These are phyloP conservation scores for Symmetrospora coprosmae DNA, from an alignment of 768 basidiomycete species.

Conservation along the genomic window DNA sequence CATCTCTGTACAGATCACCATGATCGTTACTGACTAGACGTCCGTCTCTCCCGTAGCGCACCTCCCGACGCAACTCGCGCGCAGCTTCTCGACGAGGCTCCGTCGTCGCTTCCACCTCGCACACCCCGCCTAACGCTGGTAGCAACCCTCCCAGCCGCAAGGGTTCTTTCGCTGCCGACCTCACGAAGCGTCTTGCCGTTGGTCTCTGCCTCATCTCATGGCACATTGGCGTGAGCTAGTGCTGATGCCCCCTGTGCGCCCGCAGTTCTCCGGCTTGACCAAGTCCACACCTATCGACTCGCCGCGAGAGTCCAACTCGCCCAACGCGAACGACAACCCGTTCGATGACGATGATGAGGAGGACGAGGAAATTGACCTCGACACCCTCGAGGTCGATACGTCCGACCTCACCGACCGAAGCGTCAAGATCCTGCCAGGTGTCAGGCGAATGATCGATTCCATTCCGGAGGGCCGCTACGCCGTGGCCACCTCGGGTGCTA, in stretches of 20 bases:
- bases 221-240: too few species aligned
- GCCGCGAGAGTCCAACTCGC: not conserved
- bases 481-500: conserved; percentile 58
- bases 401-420: conserved; percentile 38
- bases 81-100: conserved; percentile 9
- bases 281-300: conserved; percentile 27
- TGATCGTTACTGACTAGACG: too few species aligned
- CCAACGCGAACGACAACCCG: conserved; percentile 28
- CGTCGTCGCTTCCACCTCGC: not conserved
- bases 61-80: not conserved
- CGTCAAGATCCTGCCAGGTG: conserved; percentile 56
- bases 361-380: conserved; percentile 46
- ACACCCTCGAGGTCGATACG: conserved; percentile 48
- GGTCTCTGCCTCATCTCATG: not conserved
- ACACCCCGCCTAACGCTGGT: conserved; percentile 16
- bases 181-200: conserved; percentile 25
- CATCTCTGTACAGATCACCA: conserved; percentile 18
- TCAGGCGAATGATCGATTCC: conserved; percentile 50
- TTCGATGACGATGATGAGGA: conserved; percentile 36
- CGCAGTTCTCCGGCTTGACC: conserved; percentile 22
- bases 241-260: not conserved
- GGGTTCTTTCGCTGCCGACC: conserved; percentile 24
- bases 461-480: conserved; percentile 55
- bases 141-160: conserved; percentile 16
- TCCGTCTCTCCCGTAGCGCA: not conserved